phyloP scores from a whole-genome alignment of 345 rosid genomes.

The Brassica incana region DNA sequence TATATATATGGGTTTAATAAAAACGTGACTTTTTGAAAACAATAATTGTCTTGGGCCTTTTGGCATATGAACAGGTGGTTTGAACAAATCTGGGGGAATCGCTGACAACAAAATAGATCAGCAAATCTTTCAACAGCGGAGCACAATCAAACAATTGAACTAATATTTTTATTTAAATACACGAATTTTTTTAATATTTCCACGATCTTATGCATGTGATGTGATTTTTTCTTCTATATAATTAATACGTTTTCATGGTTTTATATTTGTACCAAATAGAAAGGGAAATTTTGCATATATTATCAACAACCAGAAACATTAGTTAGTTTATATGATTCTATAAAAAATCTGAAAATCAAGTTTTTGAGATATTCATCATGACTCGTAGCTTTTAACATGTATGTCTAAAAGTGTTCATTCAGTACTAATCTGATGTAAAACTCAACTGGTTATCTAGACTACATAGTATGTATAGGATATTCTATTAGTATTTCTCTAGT shows the following conservation, averaged over 20 bases:
- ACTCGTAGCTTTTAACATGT: neutral
- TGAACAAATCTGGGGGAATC: conserved; percentile 10
- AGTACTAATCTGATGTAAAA: neutral
- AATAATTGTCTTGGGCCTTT: neutral
- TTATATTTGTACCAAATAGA: neutral
- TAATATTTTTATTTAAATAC: neutral
- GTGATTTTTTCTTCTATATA: neutral
- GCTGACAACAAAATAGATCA: neutral
- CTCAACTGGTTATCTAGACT: neutral
- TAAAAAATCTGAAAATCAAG: neutral
- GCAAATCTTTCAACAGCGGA: conserved; percentile 13
- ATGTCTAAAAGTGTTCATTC: neutral
- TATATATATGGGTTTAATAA: neutral
- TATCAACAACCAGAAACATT: neutral
- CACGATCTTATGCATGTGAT: neutral
- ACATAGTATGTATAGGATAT: neutral
- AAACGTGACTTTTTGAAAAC: conserved; percentile 7
- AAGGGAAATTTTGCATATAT: neutral
- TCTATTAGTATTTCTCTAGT: neutral
- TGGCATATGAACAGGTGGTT: conserved; percentile 1
- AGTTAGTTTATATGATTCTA: neutral
- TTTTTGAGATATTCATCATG: neutral
- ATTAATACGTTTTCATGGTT: neutral
- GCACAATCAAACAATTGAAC: neutral
- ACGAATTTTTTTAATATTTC: neutral